These are phyloP conservation scores for Plasmodium vinckei DNA, from an alignment of 169 alveolate species.

Conservation along the genomic window DNA sequence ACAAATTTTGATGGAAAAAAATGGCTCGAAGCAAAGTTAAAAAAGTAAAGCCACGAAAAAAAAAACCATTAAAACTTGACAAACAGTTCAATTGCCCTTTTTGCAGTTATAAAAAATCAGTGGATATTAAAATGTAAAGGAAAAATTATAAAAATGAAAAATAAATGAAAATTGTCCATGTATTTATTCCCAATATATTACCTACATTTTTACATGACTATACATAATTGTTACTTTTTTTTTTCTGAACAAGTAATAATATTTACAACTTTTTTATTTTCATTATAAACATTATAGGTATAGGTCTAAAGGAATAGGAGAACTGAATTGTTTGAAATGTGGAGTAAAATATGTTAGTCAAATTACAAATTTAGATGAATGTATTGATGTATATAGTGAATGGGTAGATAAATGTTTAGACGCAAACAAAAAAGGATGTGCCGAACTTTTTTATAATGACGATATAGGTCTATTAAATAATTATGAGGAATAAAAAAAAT, in stretches of 20 bases:
- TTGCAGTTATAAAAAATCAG: constrained; percentile 94
- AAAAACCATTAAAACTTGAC: constrained; percentile 89
- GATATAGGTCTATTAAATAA: constrained; percentile 33
- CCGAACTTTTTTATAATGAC: constrained; percentile 55
- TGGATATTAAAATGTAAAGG: constrained; percentile 90
- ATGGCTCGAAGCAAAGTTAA: constrained; percentile 90
- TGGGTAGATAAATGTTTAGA: constrained; percentile 94
- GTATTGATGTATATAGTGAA: constrained; percentile 92
- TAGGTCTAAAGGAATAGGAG: constrained; percentile 78
- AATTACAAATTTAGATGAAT: constrained; percentile 87
- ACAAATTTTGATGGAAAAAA: neutral
- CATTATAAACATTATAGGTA: constrained; percentile 13
- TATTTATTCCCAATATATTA: neutral
- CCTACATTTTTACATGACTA: constrained; percentile 33
- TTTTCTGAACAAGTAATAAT: neutral
- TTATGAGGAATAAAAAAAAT: constrained; percentile 23
- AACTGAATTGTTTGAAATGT: constrained; percentile 90
- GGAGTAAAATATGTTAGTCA: constrained; percentile 87
- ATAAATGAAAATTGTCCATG: neutral
- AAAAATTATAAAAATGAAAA: constrained; percentile 2
- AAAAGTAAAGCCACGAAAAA: constrained; percentile 81
- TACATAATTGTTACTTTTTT: neutral
- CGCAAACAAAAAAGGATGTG: constrained; percentile 76
- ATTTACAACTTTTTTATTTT: neutral
- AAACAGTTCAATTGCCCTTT: constrained; percentile 95